phyloP scores from a whole-genome alignment of 1,139 yeast genomes.

The Wickerhamomyces sp. region DNA sequence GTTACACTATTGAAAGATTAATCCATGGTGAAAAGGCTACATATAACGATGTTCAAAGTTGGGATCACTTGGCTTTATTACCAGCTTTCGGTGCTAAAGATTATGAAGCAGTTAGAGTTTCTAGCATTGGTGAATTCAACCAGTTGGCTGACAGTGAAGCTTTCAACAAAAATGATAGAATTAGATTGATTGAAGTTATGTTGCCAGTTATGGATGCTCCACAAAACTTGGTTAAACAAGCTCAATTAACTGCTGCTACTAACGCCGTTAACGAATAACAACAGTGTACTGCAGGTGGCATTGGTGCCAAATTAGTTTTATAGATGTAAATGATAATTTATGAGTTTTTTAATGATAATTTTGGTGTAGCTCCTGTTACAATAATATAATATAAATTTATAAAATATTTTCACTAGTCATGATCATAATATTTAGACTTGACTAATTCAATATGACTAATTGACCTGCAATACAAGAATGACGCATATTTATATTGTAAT shows the following conservation, averaged over 20 bases:
- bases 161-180: conserved; percentile 58
- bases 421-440: too few species aligned
- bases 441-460: too few species aligned
- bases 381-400: too few species aligned
- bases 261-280: conserved; percentile 34
- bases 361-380: too few species aligned
- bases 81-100: conserved; percentile 68
- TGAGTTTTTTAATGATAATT: too few species aligned
- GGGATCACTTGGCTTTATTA: conserved; percentile 70
- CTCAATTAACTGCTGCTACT: conserved; percentile 67
- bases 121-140: conserved; percentile 66
- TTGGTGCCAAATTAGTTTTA: too few species aligned
- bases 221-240: conserved; percentile 64
- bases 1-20: conserved; percentile 86
- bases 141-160: conserved; percentile 46
- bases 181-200: conserved; percentile 76
- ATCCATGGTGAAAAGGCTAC: conserved; percentile 76
- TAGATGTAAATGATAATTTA: too few species aligned
- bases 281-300: too few species aligned
- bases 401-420: too few species aligned
- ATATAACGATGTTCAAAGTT: conserved; percentile 78
- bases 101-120: conserved; percentile 49
- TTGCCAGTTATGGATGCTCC: conserved; percentile 84
- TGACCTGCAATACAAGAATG: too few species aligned
- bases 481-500: too few species aligned